phyloP scores from a whole-genome alignment of 2,329 filamentous ascomycete genomes.

The Ramularia endophylla region DNA sequence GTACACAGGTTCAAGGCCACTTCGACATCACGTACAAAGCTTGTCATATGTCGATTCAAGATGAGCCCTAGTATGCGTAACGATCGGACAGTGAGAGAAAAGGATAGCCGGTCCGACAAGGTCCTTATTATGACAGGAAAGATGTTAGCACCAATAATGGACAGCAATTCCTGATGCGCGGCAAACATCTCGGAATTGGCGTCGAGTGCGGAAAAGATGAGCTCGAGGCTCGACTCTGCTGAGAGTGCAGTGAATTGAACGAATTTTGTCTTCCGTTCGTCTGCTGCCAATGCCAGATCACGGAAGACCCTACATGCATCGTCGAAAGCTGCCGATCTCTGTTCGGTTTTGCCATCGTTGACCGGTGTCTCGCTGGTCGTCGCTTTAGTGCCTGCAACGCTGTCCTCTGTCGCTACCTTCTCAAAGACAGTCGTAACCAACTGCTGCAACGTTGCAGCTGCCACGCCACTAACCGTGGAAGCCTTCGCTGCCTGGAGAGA shows the following conservation, averaged over 20 bases:
- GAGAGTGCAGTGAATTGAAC: conserved; percentile 72
- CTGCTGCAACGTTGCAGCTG: conserved; percentile 92
- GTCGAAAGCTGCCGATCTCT: conserved; percentile 65
- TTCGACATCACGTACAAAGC: conserved; percentile 72
- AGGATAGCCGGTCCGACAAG: conserved; percentile 70
- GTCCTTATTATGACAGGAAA: conserved; percentile 78
- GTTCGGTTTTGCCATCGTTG: conserved; percentile 57
- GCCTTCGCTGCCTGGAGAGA: conserved; percentile 88
- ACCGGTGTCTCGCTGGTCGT: conserved; percentile 62
- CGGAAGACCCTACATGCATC: conserved; percentile 86
- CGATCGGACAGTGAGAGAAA: conserved; percentile 75
- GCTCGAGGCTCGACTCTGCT: conserved; percentile 78
- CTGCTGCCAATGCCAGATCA: conserved; percentile 81
- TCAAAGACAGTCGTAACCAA: conserved; percentile 90
- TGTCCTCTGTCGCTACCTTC: conserved; percentile 77
- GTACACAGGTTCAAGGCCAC: conserved; percentile 76
- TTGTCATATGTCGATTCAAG: conserved; percentile 68
- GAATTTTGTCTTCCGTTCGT: conserved; percentile 77
- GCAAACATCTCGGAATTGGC: conserved; percentile 79
- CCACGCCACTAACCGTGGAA: conserved; percentile 88
- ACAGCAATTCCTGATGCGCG: conserved; percentile 70
- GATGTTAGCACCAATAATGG: conserved; percentile 68
- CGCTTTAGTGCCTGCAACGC: conserved; percentile 49
- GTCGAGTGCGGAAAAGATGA: conserved; percentile 84
- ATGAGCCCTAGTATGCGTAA: conserved; percentile 78